phyloP scores from a whole-genome alignment of 768 basidiomycete genomes.

The Amanita molliuscula region DNA sequence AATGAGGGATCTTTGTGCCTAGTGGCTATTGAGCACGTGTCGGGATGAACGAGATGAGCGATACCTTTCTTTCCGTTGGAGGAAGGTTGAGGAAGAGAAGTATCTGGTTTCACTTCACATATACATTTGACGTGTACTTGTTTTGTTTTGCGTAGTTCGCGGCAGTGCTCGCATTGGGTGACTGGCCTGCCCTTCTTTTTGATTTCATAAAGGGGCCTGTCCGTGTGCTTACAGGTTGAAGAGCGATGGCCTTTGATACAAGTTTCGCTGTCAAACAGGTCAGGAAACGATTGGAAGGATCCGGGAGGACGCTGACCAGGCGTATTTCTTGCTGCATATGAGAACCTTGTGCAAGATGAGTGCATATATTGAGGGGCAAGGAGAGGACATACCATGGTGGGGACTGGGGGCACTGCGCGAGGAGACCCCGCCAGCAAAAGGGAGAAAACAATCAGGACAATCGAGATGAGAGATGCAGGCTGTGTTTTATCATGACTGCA shows the following conservation, averaged over 20 bases:
- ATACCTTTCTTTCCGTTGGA: conserved; percentile 54
- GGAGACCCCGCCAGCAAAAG: conserved; percentile 47
- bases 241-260: conserved; percentile 95
- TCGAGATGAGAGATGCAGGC: conserved; percentile 18
- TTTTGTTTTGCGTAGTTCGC: conserved; percentile 76
- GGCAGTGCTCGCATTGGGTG: conserved; percentile 85
- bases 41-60: conserved; percentile 20
- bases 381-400: conserved; percentile 32
- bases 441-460: conserved; percentile 40
- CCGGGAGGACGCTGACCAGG: conserved; percentile 48
- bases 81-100: conserved; percentile 24
- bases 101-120: conserved; percentile 67
- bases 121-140: conserved; percentile 82
- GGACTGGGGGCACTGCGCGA: conserved; percentile 19
- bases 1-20: conserved; percentile 52
- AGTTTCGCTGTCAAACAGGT: conserved; percentile 51
- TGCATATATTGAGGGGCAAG: conserved; percentile 1
- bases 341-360: conserved; percentile 40
- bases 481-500: conserved; percentile 37
- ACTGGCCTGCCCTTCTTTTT: conserved; percentile 90
- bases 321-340: conserved; percentile 71
- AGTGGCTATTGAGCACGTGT: conserved; percentile 31
- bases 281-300: conserved; percentile 6
- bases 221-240: conserved; percentile 79
- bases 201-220: conserved; percentile 83